Evolutionary conservation across 2,329 filamentous ascomycete species (phyloP).

Genomic region (Phaeosphaeriaceae sp.): DNA sequence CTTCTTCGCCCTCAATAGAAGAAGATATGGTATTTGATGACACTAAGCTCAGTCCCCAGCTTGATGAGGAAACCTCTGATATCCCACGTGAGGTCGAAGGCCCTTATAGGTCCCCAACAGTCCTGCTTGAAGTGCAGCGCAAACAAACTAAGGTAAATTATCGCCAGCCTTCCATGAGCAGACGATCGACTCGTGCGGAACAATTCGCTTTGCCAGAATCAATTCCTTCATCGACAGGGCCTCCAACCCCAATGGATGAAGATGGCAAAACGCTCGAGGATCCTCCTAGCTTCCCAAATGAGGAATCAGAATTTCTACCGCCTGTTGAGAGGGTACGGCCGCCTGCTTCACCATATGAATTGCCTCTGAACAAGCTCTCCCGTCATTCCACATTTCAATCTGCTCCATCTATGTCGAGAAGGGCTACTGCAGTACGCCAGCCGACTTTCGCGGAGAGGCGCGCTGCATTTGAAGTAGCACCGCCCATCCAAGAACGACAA

Average conservation of each 20-base stretch:
- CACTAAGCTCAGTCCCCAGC: neutral
- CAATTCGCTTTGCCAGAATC: slow-evolving; percentile 3
- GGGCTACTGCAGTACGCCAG: neutral
- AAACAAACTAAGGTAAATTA: neutral
- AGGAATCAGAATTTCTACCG: neutral
- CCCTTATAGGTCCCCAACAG: neutral
- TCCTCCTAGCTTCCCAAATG: neutral
- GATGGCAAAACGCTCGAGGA: neutral
- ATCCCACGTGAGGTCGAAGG: neutral
- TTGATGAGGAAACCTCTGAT: neutral
- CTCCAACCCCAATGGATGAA: neutral
- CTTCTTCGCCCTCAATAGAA: slow-evolving; percentile 8
- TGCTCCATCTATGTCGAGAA: neutral
- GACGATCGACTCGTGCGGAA: slow-evolving; percentile 2
- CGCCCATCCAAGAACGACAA: neutral
- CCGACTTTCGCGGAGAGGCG: slow-evolving; percentile 7
- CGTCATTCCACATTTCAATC: neutral
- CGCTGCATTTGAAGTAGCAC: slow-evolving; percentile 4
- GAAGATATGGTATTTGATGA: neutral
- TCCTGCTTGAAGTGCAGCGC: neutral
- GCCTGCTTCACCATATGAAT: neutral
- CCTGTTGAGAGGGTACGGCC: neutral
- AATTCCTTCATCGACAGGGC: neutral
- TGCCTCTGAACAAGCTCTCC: neutral
- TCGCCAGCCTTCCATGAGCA: neutral